These are phyloP conservation scores for barrel medic (Medicago truncatula) DNA, from an alignment of 306 rosid species.

Conservation along the genomic window MtrunA17r5.0-ANR NC_053048.1:4262501-4263000, in stretches of 20 bases:
- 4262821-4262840: conserved; percentile 75
- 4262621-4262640: too few species aligned
- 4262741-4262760: neutral
- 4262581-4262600: conserved; percentile 31
- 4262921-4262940: conserved; percentile 81
- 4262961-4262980: conserved; percentile 57
- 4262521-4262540: neutral
- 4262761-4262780: neutral
- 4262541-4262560: neutral
- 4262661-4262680: neutral
- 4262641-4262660: too few species aligned
- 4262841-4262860: conserved; percentile 71
- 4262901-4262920: conserved; percentile 92
- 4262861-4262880: conserved; percentile 99
- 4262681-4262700: conserved; percentile 25
- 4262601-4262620: too few species aligned
- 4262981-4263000: neutral
- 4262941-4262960: conserved; percentile 82
- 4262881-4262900: conserved; percentile 75
- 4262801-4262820: conserved; percentile 99
- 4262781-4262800: neutral
- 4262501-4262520: neutral
- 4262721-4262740: neutral
- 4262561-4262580: conserved; percentile 4
- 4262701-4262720: neutral